phyloP scores from a whole-genome alignment of 345 rosid genomes.

The Corymbia maculata region DNA sequence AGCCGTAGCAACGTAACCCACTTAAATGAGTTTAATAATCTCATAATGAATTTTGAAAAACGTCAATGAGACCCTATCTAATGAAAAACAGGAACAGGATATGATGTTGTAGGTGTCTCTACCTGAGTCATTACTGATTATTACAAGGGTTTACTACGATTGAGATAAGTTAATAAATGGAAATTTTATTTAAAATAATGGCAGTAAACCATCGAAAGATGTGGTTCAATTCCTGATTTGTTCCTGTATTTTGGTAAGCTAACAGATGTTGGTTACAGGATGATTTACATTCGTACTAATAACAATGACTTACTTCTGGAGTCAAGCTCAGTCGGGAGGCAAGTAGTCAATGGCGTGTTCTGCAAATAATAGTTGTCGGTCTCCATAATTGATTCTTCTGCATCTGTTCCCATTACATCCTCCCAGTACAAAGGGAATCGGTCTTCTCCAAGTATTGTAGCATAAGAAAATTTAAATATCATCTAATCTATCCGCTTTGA shows the following conservation, averaged over 20 bases:
- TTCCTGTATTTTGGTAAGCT: background rate
- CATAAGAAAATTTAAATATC: background rate
- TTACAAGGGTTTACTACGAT: background rate
- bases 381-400: background rate
- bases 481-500: background rate
- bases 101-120: background rate
- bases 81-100: too few species aligned
- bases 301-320: background rate
- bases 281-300: background rate
- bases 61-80: rapidly evolving
- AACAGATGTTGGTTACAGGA: background rate
- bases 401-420: background rate
- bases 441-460: background rate
- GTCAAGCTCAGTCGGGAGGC: background rate
- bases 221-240: background rate
- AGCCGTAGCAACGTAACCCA: too few species aligned
- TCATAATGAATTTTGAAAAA: too few species aligned
- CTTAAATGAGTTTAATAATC: too few species aligned
- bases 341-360: background rate
- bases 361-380: background rate
- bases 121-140: background rate
- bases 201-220: background rate
- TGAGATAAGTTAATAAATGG: background rate
- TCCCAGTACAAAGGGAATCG: background rate
- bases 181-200: too few species aligned